Evolutionary conservation across 139 green algal species (phyloP).

Genomic region (Dunaliella primolecta): DNA sequence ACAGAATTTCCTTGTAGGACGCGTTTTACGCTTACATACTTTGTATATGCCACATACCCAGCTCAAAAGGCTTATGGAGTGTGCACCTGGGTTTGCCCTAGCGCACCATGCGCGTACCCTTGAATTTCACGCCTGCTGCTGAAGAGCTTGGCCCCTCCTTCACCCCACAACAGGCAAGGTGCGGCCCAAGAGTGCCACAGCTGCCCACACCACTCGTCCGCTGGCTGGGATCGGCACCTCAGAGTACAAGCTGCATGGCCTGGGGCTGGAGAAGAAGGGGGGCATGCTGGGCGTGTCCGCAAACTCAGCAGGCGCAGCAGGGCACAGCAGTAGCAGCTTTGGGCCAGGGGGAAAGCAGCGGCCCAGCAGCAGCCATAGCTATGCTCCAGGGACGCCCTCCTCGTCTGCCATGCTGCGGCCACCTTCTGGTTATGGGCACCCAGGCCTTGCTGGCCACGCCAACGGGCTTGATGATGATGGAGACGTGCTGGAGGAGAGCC

Average conservation of each 20-base stretch:
- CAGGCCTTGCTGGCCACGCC: not conserved
- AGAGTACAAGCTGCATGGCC: constrained; percentile 25
- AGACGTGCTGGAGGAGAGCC: not conserved
- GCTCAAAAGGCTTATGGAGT: too few species aligned
- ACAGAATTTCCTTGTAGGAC: too few species aligned
- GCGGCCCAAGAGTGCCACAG: constrained; percentile 10
- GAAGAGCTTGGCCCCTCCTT: too few species aligned
- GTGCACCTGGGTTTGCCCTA: too few species aligned
- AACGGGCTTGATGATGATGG: not conserved
- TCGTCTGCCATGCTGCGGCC: too few species aligned
- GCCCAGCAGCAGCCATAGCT: not conserved
- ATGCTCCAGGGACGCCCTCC: too few species aligned
- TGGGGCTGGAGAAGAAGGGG: constrained; percentile 7
- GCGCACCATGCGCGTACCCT: too few species aligned
- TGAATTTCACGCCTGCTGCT: too few species aligned
- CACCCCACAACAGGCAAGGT: too few species aligned
- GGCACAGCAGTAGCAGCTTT: not conserved
- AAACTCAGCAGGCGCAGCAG: not conserved
- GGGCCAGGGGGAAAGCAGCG: not conserved
- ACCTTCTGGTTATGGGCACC: not conserved
- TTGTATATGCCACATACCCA: too few species aligned
- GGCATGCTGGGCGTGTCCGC: not conserved
- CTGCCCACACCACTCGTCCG: constrained; percentile 8
- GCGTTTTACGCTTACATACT: too few species aligned
- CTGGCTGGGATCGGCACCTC: constrained; percentile 7